Base-by-base conservation (phyloP, 2,329 filamentous ascomycete species). In the Neofusicoccum cordaticola region DNA sequence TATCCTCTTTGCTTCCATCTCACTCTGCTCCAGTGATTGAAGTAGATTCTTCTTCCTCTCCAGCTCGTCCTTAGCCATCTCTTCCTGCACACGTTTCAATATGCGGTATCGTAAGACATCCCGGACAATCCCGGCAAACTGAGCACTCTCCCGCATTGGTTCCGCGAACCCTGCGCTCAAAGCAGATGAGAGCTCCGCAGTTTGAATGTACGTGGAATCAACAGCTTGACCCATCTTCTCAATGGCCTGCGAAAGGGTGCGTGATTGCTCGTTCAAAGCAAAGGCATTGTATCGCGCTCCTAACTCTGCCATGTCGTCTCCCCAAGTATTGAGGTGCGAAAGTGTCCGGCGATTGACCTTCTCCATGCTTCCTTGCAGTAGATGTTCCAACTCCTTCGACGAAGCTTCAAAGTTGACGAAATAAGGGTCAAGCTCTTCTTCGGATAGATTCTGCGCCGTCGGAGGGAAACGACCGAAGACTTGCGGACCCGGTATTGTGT, bases 281-380 rank as follows among this genome's bases (percentile, higher is more conserved):
- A 99, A 99, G 0, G 91, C 95, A 72, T 99, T 99, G 77, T 95
- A 98, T 67, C 93, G 87, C n/a, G 93, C 95, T 7, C 95, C 95
- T 8, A 99, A 84, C 73, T 99, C 95, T 69, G 93, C 92, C 66
- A 98, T 84, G 74, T 99, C 95, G 4, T 92, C 86, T 2, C 92
- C 92, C 56, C 97, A 82, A 4, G 90, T 88, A 13, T 91, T 91
- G 9, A 98, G 79, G 72, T 99, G 95, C 66, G 88, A 91, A 6
- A 99, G 81, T 5, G 93, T 93, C 41, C 95, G 87, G 37, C 94
- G 88, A 72, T 98, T 99, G 67, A 97, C 93, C 77, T 96, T 97
- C 75, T 99, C 96, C 82, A 99, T 97, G 5, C 92, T 93, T 0
- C 95, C 95, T 71, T 91, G 93, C 2, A 99, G 83, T 4, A 98